phyloP scores from a whole-genome alignment of 768 basidiomycete genomes.

The Trametes elegans region DNA sequence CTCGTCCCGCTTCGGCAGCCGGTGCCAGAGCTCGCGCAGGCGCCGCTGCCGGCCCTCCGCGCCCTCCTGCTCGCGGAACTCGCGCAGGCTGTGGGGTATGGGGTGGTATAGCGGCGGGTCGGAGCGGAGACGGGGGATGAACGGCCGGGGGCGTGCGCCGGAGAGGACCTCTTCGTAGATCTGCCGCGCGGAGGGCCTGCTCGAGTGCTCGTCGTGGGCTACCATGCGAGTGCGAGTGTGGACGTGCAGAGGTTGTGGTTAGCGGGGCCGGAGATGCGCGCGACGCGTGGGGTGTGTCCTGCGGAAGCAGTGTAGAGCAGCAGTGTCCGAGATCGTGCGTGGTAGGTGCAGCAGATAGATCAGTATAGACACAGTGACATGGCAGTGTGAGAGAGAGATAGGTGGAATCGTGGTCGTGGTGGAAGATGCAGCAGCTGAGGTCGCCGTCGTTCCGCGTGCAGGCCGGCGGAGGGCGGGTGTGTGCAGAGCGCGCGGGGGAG shows the following conservation, averaged over 20 bases:
- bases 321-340: conserved; percentile 4
- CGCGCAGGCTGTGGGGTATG: conserved; percentile 51
- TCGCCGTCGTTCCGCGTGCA: conserved; percentile 1
- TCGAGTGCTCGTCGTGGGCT: conserved; percentile 10
- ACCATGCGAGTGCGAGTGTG: conserved; percentile 8
- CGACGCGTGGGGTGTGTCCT: conserved; percentile 2
- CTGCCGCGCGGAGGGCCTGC: conserved; percentile 43
- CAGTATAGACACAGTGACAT: not conserved
- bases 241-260: not conserved
- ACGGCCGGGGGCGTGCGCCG: conserved; percentile 52
- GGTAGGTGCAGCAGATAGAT: not conserved
- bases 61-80: conserved; percentile 67
- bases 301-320: not conserved
- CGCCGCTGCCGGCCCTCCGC: conserved; percentile 56
- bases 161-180: conserved; percentile 51
- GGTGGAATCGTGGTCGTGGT: not conserved
- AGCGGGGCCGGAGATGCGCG: not conserved
- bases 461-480: not conserved
- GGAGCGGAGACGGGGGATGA: conserved; percentile 58
- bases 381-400: not conserved
- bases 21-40: conserved; percentile 62
- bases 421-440: not conserved
- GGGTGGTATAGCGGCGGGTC: conserved; percentile 43
- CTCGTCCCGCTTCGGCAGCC: conserved; percentile 40
- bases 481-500: not conserved